Conservation (phyloP, 1,284 basidiomycete genomes). For the Pyrrhoderma lamaoense region DNA sequence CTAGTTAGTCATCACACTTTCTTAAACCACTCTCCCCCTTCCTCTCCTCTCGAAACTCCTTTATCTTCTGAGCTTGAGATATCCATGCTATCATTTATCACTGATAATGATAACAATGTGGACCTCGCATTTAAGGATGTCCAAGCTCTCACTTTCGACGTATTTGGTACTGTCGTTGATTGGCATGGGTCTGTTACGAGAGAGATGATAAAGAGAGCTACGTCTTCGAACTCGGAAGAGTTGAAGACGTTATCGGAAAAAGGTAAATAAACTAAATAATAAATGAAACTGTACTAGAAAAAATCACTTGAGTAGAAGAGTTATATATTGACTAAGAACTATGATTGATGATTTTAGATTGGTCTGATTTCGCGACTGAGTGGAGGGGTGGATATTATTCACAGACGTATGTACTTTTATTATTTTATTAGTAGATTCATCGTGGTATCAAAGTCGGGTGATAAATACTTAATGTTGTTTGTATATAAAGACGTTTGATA, state of each 20-base stretch:
- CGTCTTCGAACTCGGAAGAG: slow-evolving; percentile 1
- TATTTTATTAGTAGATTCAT: neutral
- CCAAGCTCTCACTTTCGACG: slow-evolving; percentile 54
- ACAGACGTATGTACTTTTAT: slow-evolving; percentile 35
- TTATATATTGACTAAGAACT: neutral
- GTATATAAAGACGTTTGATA: slow-evolving; percentile 28
- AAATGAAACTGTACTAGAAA: too few relatives aligned
- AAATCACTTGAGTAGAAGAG: too few relatives aligned
- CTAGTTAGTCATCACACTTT: too few relatives aligned
- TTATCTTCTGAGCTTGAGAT: too few relatives aligned
- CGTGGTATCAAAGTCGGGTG: too few relatives aligned
- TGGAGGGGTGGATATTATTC: slow-evolving; percentile 48
- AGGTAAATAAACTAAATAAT: too few relatives aligned
- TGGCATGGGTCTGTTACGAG: slow-evolving; percentile 45
- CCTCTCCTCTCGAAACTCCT: too few relatives aligned
- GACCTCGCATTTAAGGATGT: slow-evolving; percentile 23
- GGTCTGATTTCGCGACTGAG: slow-evolving; percentile 43
- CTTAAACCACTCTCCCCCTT: too few relatives aligned
- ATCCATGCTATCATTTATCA: too few relatives aligned
- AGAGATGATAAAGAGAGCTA: slow-evolving; percentile 28
- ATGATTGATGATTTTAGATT: slow-evolving; percentile 28
- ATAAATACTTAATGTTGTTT: neutral
- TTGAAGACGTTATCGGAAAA: slow-evolving; percentile 11
- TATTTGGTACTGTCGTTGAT: slow-evolving; percentile 58
- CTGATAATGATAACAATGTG: too few relatives aligned